Evolutionary conservation across 2,329 filamentous ascomycete species (phyloP), one percentile per base, ranked within the genome.

Genomic region (Chalaropsis ovoidea): DNA sequence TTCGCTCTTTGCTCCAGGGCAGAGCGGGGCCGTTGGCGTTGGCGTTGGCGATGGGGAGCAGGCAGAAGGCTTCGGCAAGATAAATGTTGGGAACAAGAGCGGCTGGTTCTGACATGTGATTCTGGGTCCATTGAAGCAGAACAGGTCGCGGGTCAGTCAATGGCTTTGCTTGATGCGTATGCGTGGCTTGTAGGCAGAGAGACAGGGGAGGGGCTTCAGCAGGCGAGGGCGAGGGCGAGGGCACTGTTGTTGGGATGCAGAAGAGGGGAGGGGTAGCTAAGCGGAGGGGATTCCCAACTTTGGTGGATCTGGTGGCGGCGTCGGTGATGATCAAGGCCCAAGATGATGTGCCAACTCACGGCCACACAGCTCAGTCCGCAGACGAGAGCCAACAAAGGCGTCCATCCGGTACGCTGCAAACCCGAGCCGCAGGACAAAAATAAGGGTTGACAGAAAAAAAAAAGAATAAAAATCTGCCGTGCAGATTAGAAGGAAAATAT

Each of bases 21-120:
- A 24, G 19, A 19, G 52, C 22, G 52, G 52, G 52, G 52, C 8
- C 27, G 24, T 35, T 56, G 52, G 31, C 49, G n/a, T n/a, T n/a
- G n/a, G n/a, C n/a, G n/a, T n/a, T 35, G 15, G 22, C 22, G 22
- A 49, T 19, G 19, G 22, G 5, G 47, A 7, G 11, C 47, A 11
- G 19, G 22, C 31, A 31, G 54, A 17, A 6, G 31, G 31, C 31
- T 6, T 6, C 31, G 31, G 27, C 54, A 31, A 56, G 13, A 56
- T 13, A n/a, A 31, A 19, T 56, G 52, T 56, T 56, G 52, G 52
- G 52, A 56, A 31, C 52, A 56, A 31, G 4, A 56, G 52, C 4
- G 22, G 52, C 22, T 35, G 19, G 52, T 31, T 31, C 27, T 56
- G 24, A 56, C 52, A 56, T 56, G 52, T 56, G 52, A 56, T 56